phyloP scores from a whole-genome alignment of 345 rosid genomes.

The Brassica nigra region DNA sequence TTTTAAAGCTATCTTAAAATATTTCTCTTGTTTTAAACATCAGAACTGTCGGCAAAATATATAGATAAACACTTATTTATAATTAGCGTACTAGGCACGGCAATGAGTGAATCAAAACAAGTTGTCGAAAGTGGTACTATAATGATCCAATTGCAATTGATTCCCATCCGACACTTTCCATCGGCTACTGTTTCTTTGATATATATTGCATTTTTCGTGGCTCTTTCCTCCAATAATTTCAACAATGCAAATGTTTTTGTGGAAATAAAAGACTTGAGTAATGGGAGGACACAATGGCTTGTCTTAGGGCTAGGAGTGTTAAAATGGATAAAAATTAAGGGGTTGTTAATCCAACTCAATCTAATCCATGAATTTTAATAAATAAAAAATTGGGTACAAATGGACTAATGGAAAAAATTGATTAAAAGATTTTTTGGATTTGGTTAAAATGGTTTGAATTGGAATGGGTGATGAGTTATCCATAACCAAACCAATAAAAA shows the following conservation, averaged over 20 bases:
- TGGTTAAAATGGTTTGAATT: too few relatives aligned
- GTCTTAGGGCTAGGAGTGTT: too few relatives aligned
- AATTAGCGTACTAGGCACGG: neutral
- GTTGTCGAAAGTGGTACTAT: neutral
- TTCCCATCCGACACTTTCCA: neutral
- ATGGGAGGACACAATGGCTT: too few relatives aligned
- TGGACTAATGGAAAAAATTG: too few relatives aligned
- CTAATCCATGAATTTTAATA: too few relatives aligned
- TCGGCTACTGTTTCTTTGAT: neutral
- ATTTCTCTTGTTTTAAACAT: neutral
- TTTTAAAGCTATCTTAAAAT: too few relatives aligned
- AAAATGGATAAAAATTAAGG: too few relatives aligned
- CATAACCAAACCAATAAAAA: too few relatives aligned
- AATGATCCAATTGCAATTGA: neutral
- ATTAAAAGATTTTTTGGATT: too few relatives aligned
- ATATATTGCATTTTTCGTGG: neutral
- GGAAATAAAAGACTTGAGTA: neutral
- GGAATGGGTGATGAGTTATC: too few relatives aligned
- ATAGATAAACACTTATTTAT: neutral
- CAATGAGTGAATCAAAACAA: neutral
- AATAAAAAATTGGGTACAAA: too few relatives aligned
- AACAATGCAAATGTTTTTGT: neutral
- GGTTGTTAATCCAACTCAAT: too few relatives aligned
- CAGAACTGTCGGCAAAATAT: neutral
- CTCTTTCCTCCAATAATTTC: constrained; percentile 5